These are phyloP conservation scores for Prillingera fragicola DNA, from an alignment of 1,284 basidiomycete genomes.

Conservation along the genomic window DNA sequence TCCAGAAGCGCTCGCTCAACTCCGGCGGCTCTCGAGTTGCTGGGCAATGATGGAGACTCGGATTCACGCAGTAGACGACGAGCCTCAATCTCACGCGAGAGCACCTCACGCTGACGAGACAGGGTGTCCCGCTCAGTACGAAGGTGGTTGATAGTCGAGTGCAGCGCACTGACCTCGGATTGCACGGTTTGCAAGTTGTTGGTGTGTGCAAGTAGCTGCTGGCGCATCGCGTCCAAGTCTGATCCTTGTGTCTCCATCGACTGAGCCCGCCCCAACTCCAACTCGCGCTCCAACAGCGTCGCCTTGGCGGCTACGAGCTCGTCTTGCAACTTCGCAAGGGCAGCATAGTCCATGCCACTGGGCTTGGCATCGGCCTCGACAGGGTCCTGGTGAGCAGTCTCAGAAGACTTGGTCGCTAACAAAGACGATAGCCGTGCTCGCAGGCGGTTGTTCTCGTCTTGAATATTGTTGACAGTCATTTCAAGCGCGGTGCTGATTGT, in stretches of 20 bases:
- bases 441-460: constrained; percentile 41
- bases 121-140: constrained; percentile 28
- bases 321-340: constrained; percentile 24
- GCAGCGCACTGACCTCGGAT: constrained; percentile 29
- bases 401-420: constrained; percentile 13
- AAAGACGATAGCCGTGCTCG: constrained; percentile 29
- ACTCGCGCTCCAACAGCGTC: constrained; percentile 21
- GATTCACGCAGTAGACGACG: constrained; percentile 16
- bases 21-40: constrained; percentile 10
- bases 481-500: constrained; percentile 33
- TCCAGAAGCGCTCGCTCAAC: constrained; percentile 38
- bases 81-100: constrained; percentile 30
- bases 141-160: constrained; percentile 26
- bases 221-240: constrained; percentile 13
- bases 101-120: constrained; percentile 18
- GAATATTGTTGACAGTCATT: constrained; percentile 33
- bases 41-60: neutral
- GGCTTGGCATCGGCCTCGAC: constrained; percentile 1
- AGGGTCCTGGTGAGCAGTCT: neutral
- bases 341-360: constrained; percentile 24
- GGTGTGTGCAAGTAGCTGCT: constrained; percentile 10
- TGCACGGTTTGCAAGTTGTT: constrained; percentile 9
- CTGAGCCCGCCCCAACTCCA: constrained; percentile 16
- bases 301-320: constrained; percentile 25
- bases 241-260: neutral